phyloP scores from a whole-genome alignment of 768 basidiomycete genomes.

The Mycena kentingensis region DNA sequence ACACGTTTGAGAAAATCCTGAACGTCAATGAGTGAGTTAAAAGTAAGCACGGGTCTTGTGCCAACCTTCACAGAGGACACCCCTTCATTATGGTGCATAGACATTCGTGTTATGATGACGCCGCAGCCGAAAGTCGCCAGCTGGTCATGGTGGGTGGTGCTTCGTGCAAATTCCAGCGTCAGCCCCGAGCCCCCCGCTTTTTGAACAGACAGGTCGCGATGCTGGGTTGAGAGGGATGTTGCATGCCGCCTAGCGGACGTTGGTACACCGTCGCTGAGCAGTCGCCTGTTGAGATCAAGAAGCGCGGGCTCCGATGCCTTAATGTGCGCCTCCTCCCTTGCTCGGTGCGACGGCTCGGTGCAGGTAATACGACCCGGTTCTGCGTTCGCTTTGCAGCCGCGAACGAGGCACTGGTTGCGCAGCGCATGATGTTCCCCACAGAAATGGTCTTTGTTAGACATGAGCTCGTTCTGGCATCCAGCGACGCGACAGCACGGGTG shows the following conservation, averaged over 20 bases:
- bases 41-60: neutral
- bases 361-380: conserved; percentile 23
- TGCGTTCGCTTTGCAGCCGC: conserved; percentile 10
- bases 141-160: neutral
- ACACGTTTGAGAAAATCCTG: neutral
- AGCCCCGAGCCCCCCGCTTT: neutral
- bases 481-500: conserved; percentile 33
- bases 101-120: neutral
- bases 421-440: conserved; percentile 23
- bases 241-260: neutral
- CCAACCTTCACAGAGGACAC: neutral
- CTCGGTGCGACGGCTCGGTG: neutral
- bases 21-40: neutral
- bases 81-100: neutral
- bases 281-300: neutral
- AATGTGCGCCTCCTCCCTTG: neutral
- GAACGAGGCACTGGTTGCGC: conserved; percentile 16
- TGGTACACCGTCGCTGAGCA: neutral
- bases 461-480: conserved; percentile 28
- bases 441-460: conserved; percentile 8
- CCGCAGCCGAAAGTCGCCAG: neutral
- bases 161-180: neutral
- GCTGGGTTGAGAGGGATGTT: neutral
- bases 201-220: neutral
- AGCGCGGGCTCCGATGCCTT: neutral